phyloP scores from a whole-genome alignment of 352 stramenopile genomes.

The Lagenidium giganteum region DNA sequence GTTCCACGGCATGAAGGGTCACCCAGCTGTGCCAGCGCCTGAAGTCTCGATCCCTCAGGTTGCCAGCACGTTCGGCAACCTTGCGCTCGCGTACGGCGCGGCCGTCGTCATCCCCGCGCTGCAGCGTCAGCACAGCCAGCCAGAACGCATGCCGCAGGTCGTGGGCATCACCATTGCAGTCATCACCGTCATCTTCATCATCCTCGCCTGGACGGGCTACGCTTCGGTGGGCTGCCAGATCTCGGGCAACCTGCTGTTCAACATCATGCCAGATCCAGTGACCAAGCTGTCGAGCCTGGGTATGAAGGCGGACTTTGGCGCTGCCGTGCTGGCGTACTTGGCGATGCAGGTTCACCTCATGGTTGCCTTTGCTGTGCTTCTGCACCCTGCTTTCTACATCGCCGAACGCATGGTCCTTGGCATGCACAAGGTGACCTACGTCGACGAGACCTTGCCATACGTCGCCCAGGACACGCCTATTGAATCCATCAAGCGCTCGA shows the following conservation, averaged over 20 bases:
- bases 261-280: slow-evolving; percentile 24
- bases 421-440: slow-evolving; percentile 11
- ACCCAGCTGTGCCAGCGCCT: slow-evolving; percentile 10
- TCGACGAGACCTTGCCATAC: slow-evolving; percentile 13
- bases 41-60: slow-evolving; percentile 19
- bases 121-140: slow-evolving; percentile 21
- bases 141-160: no score
- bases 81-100: slow-evolving; percentile 21
- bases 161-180: slow-evolving; percentile 17
- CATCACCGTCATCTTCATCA: slow-evolving; percentile 8
- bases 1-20: slow-evolving; percentile 16
- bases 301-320: slow-evolving; percentile 35
- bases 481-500: slow-evolving; percentile 9
- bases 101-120: slow-evolving; percentile 25
- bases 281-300: slow-evolving; percentile 31
- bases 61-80: slow-evolving; percentile 18
- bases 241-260: slow-evolving; percentile 18
- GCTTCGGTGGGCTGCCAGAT: slow-evolving; percentile 13
- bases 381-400: slow-evolving; percentile 54
- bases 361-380: slow-evolving; percentile 47
- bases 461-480: slow-evolving; percentile 6
- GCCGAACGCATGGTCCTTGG: slow-evolving; percentile 15
- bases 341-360: slow-evolving; percentile 54
- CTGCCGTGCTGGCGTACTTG: slow-evolving; percentile 43
- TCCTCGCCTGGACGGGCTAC: slow-evolving; percentile 18